Base-by-base conservation (phyloP, 1,284 basidiomycete genomes). In the Ganoderma lucidum region DNA sequence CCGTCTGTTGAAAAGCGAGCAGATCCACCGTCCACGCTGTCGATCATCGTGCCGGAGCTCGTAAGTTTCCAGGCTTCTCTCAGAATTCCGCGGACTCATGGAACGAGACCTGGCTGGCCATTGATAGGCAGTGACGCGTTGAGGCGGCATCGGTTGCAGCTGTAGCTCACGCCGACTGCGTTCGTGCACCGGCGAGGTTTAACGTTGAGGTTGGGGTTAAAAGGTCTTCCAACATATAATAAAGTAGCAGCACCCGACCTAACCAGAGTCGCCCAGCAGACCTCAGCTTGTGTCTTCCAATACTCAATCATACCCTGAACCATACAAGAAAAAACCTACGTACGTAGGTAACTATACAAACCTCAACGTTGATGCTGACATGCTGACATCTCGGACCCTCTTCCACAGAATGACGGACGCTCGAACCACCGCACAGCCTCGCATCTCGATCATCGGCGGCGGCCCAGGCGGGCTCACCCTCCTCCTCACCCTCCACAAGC, bases 401-500 rank as follows among this genome's bases (percentile, higher is more conserved):
- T 15, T 35, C 9, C 56, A 30, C 30, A 32, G 35, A 19, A 58
- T 58, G 56, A 9, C 56, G 2, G 15, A 44, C 0, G 2, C 61
- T 2, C 28, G 1, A 48, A 3, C 44, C 5, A 14, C 44, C 44
- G 5, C 61, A 17, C 42, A 45, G 4, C 62, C 62, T 6, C 62
- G 62, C 17, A 55, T 55, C 42, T 35, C 37, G 14, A 55, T 63
- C 62, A 63, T 55, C 9, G 62, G 35, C 48, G 62, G 35, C 17
- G 62, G 62, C 9, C 62, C 48, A 3, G 30, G 17, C 3, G 48
- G 48, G 5, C 62, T 63, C 37, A 32, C 42, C 32, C 45, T 63
- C 45, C 45, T 35, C 37, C 45, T 63, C 48, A 63, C 62, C n/a
- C 62, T 63, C n/a, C 45, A 53, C 62, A 53, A 41, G 19, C 48